A percentile compares a stretch with the other conserved stretches of the same genome.
These are phyloP conservation scores for Ascochyta viciae-villosae DNA, from an alignment of 2,329 filamentous ascomycete species.

Conservation along the genomic window DNA sequence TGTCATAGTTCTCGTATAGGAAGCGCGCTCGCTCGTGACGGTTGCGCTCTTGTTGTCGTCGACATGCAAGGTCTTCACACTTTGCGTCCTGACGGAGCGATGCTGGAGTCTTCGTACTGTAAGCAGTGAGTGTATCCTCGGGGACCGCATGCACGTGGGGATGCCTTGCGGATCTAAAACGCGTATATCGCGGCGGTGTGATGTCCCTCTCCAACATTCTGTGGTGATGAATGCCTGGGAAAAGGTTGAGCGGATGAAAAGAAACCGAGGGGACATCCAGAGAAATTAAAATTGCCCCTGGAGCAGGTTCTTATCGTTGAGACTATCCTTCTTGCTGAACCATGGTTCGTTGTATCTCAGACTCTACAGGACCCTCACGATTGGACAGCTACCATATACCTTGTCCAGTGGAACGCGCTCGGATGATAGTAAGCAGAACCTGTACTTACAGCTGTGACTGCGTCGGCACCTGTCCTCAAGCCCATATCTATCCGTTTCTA, in stretches of 20 bases:
- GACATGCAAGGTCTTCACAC: conserved; percentile 5
- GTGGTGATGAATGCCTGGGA: conserved; percentile 1
- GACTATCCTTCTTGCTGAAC: conserved; percentile 4
- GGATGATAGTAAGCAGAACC: no score
- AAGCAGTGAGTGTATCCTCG: no score
- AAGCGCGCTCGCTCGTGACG: conserved; percentile 1
- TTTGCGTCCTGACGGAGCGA: conserved; percentile 1
- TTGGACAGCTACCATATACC: conserved; percentile 4
- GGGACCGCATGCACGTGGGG: background rate
- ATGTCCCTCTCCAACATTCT: conserved; percentile 2
- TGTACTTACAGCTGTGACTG: no score
- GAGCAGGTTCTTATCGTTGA: conserved; percentile 1
- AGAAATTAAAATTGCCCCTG: background rate
- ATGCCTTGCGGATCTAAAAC: conserved; percentile 1
- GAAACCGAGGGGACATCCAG: background rate
- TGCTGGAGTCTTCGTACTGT: conserved; percentile 4
- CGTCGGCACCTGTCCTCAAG: no score
- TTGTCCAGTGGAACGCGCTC: background rate
- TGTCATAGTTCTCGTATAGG: conserved; percentile 3
- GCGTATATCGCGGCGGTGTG: conserved; percentile 1
- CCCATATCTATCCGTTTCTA: no score
- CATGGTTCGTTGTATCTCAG: conserved; percentile 1
- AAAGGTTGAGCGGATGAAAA: conserved; percentile 1
- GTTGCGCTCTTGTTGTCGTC: conserved; percentile 4
- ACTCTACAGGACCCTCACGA: background rate